Evolutionary conservation across 805 yeast species (phyloP).

Genomic region (Schizosaccharomyces cryophilus): DNA sequence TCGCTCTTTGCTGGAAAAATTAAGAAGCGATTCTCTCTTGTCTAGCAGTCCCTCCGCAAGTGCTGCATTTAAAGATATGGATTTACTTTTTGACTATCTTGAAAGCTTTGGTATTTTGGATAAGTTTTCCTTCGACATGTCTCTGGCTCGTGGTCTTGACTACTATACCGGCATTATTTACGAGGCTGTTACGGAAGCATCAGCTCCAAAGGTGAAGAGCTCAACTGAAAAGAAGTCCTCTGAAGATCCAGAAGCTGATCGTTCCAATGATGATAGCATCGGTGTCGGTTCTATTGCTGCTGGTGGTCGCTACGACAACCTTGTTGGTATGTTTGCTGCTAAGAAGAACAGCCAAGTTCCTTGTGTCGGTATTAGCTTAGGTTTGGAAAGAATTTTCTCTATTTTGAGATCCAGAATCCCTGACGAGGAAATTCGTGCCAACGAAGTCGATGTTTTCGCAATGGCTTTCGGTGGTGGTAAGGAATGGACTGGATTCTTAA

Average conservation of each 20-base stretch:
- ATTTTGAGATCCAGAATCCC: slow-evolving; percentile 55
- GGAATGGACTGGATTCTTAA: slow-evolving; percentile 78
- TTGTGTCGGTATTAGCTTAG: slow-evolving; percentile 91
- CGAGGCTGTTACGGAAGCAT: slow-evolving; percentile 84
- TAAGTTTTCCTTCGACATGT: slow-evolving; percentile 60
- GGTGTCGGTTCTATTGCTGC: slow-evolving; percentile 98
- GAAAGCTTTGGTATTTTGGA: slow-evolving; percentile 55
- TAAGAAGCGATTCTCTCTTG: slow-evolving; percentile 35
- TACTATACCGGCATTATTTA: slow-evolving; percentile 92
- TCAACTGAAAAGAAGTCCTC: slow-evolving; percentile 13
- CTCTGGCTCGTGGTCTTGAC: slow-evolving; percentile 91
- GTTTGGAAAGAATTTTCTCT: slow-evolving; percentile 86
- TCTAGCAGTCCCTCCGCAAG: slow-evolving; percentile 46
- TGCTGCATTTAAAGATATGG: slow-evolving; percentile 63
- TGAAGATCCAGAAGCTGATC: slow-evolving; percentile 29
- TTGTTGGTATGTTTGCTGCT: slow-evolving; percentile 84
- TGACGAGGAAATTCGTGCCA: slow-evolving; percentile 43
- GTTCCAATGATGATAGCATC: slow-evolving; percentile 86
- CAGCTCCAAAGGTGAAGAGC: slow-evolving; percentile 62
- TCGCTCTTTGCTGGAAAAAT: slow-evolving; percentile 22
- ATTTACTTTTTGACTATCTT: slow-evolving; percentile 43
- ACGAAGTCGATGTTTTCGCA: slow-evolving; percentile 76
- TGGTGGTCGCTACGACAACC: slow-evolving; percentile 92
- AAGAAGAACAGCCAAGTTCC: slow-evolving; percentile 66
- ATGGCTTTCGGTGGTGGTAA: slow-evolving; percentile 99